Conservation (phyloP, 352 stramenopile species). For the Aphanomyces stellatus region DNA sequence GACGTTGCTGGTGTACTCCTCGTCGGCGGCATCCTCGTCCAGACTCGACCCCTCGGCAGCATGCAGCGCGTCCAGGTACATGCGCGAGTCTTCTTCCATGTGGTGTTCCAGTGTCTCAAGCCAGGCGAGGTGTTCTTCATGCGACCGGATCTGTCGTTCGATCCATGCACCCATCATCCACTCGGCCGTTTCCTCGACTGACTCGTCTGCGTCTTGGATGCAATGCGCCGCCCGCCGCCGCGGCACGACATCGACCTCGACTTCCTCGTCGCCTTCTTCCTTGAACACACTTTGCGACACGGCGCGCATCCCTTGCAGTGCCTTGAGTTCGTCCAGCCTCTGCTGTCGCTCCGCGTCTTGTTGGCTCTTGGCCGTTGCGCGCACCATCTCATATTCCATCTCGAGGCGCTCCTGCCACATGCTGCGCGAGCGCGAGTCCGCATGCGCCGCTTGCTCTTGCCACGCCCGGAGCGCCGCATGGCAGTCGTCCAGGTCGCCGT, state of each 20-base stretch:
- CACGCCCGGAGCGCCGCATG: neutral
- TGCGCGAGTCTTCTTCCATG: neutral
- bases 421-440: neutral
- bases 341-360: neutral
- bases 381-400: neutral
- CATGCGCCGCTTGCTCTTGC: neutral
- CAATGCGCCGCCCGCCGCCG: neutral
- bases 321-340: neutral
- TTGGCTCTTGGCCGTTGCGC: neutral
- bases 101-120: neutral
- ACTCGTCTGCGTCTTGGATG: neutral
- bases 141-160: neutral
- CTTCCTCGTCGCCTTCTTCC: neutral
- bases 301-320: neutral
- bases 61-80: neutral
- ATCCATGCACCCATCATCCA: neutral
- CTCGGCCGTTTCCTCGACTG: neutral
- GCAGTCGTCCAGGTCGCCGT: neutral
- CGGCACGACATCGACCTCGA: neutral
- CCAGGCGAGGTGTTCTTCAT: neutral
- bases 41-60: neutral
- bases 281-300: conserved; percentile 9
- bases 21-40: too few relatives aligned
- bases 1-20: neutral
- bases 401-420: conserved; percentile 3